Evolutionary conservation across 1,284 basidiomycete genomes (phyloP).

Genomic region (Trametes polyzona): DNA sequence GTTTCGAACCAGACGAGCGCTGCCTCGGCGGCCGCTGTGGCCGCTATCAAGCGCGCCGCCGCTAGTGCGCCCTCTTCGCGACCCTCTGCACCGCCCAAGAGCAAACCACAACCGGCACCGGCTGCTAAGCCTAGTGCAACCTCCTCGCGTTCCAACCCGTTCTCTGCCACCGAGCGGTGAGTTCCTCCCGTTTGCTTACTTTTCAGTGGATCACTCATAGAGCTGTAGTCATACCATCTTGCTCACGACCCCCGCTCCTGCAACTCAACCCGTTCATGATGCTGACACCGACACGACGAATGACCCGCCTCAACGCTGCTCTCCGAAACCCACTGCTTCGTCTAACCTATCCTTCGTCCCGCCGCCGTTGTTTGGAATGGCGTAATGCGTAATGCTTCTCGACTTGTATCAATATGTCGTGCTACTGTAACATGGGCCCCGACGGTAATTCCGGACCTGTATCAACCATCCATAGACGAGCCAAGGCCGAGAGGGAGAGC

Average conservation of each 20-base stretch:
- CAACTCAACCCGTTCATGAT: slow-evolving; percentile 20
- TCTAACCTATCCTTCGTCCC: slow-evolving; percentile 57
- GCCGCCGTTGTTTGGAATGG: slow-evolving; percentile 63
- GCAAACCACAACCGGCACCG: slow-evolving; percentile 9
- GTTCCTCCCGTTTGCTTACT: slow-evolving; percentile 38
- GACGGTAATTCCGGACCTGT: slow-evolving; percentile 12
- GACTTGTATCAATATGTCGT: background rate
- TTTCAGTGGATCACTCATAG: slow-evolving; percentile 68
- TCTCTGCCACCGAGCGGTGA: slow-evolving; percentile 75
- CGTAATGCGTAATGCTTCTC: slow-evolving; percentile 58
- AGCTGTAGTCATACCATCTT: slow-evolving; percentile 46
- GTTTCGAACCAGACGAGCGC: slow-evolving; percentile 37
- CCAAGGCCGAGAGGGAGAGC: slow-evolving; percentile 71
- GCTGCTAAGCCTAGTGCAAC: slow-evolving; percentile 21
- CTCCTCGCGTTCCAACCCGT: slow-evolving; percentile 46
- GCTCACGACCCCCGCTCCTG: slow-evolving; percentile 33
- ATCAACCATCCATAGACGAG: slow-evolving; percentile 53
- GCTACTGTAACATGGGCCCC: slow-evolving; percentile 27
- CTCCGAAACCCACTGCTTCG: slow-evolving; percentile 28
- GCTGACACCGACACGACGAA: slow-evolving; percentile 20
- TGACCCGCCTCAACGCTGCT: slow-evolving; percentile 30
- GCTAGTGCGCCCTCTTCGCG: slow-evolving; percentile 17
- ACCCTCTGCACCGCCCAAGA: slow-evolving; percentile 9
- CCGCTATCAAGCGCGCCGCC: slow-evolving; percentile 46
- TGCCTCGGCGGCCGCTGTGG: slow-evolving; percentile 46